Evolutionary conservation across 371 early-diverging fungal genomes (phyloP).

Genomic region (Lichtheimia hyalospora): DNA sequence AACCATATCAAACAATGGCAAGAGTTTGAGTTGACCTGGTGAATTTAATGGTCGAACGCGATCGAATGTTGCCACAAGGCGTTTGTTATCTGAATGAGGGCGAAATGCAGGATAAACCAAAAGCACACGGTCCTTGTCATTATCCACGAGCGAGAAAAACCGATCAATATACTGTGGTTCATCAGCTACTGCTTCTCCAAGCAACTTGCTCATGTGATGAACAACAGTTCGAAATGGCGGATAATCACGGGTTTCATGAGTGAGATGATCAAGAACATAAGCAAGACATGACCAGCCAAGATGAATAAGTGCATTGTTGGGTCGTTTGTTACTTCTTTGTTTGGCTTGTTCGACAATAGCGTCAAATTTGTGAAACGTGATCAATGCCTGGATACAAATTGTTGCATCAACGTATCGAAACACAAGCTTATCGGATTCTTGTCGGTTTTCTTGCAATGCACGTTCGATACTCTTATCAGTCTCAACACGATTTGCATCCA

Average conservation of each 20-base stretch:
- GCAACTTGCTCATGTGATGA: slow-evolving; percentile 6
- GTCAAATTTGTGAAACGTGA: slow-evolving; percentile 11
- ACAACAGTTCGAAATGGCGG: slow-evolving; percentile 16
- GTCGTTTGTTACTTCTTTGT: neutral
- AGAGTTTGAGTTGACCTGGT: slow-evolving; percentile 6
- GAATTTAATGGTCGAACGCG: slow-evolving; percentile 1
- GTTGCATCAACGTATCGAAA: slow-evolving; percentile 17
- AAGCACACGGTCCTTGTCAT: slow-evolving; percentile 2
- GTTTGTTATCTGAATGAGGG: slow-evolving; percentile 13
- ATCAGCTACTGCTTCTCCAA: slow-evolving; percentile 1
- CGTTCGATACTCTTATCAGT: neutral
- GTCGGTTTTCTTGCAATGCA: slow-evolving; percentile 11
- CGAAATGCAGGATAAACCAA: slow-evolving; percentile 16
- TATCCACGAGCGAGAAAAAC: slow-evolving; percentile 9
- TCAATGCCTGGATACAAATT: slow-evolving; percentile 18
- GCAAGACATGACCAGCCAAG: slow-evolving; percentile 13
- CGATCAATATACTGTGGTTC: slow-evolving; percentile 5
- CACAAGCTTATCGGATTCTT: slow-evolving; percentile 2
- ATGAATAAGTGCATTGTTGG: slow-evolving; percentile 4
- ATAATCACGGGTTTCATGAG: neutral
- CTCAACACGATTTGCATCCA: slow-evolving; percentile 4
- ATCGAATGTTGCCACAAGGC: neutral
- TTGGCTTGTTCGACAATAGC: slow-evolving; percentile 6
- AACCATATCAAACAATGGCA: slow-evolving; percentile 9
- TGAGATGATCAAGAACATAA: slow-evolving; percentile 13